Conservation (phyloP, 2,329 filamentous ascomycete species). For the Stachybotrys echinatus region DNA sequence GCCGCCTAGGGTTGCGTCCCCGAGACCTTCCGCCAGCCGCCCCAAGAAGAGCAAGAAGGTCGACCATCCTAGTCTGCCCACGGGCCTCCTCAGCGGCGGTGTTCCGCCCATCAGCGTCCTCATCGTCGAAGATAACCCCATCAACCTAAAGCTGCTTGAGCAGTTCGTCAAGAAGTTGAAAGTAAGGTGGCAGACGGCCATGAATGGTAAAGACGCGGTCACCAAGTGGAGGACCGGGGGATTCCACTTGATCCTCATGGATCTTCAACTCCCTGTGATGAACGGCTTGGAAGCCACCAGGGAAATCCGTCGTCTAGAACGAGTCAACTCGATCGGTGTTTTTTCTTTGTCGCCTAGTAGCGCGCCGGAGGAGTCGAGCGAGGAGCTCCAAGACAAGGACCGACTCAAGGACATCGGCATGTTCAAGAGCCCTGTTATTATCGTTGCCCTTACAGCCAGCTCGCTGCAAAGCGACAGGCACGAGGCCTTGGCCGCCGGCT, state of each 20-base stretch:
- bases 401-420: conserved; percentile 61
- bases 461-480: conserved; percentile 93
- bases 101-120: conserved; percentile 96
- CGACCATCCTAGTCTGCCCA: conserved; percentile 42
- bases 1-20: conserved; percentile 42
- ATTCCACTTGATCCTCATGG: conserved; percentile 96
- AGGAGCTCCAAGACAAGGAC: conserved; percentile 58
- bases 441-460: conserved; percentile 91
- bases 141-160: conserved; percentile 89
- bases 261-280: conserved; percentile 97
- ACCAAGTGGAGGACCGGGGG: conserved; percentile 89
- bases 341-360: conserved; percentile 67
- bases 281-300: conserved; percentile 90
- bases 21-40: conserved; percentile 37
- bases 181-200: conserved; percentile 94
- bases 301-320: conserved; percentile 85
- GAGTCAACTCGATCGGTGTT: conserved; percentile 87
- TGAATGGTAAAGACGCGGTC: conserved; percentile 90
- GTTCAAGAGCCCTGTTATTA: conserved; percentile 97
- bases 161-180: conserved; percentile 95
- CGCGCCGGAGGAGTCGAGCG: conserved; percentile 37
- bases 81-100: conserved; percentile 68
- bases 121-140: conserved; percentile 97
- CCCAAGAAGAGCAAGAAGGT: conserved; percentile 51
- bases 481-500: conserved; percentile 89